Percentiles rank a stretch among this genome's conserved stretches.
Evolutionary conservation across 192 early-diverging fungal genomes (phyloP).

Genomic region (Linnemannia exigua): DNA sequence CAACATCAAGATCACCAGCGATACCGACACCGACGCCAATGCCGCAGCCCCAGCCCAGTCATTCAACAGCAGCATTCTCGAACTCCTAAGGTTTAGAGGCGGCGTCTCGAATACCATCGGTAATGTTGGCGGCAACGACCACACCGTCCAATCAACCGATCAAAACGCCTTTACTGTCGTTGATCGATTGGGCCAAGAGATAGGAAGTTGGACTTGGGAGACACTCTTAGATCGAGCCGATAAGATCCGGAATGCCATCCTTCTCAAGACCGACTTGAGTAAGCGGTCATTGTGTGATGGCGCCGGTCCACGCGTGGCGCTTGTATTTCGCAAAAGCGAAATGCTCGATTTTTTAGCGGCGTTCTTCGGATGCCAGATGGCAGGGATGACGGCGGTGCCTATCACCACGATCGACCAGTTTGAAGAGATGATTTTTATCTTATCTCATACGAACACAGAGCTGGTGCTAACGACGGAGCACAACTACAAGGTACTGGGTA

Average conservation of each 20-base stretch:
- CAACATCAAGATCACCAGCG: not conserved
- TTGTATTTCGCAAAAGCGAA: slow-evolving; percentile 84
- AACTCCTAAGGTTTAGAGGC: slow-evolving; percentile 16
- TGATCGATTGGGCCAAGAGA: slow-evolving; percentile 78
- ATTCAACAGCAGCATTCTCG: not conserved
- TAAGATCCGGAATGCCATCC: slow-evolving; percentile 72
- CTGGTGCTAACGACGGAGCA: slow-evolving; percentile 85
- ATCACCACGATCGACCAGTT: slow-evolving; percentile 83
- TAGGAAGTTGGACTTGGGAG: slow-evolving; percentile 74
- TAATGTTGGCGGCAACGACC: not conserved
- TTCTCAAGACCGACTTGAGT: slow-evolving; percentile 63
- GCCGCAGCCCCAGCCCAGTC: too few species aligned
- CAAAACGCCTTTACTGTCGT: slow-evolving; percentile 72
- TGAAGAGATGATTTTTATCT: slow-evolving; percentile 77
- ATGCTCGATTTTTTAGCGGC: slow-evolving; percentile 83
- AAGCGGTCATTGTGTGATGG: not conserved
- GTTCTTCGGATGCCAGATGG: slow-evolving; percentile 81
- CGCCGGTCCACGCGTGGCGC: slow-evolving; percentile 73
- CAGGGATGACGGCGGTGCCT: slow-evolving; percentile 86
- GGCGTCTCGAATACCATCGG: not conserved
- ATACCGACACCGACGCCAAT: not conserved
- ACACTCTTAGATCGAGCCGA: slow-evolving; percentile 74
- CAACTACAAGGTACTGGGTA: slow-evolving; percentile 73
- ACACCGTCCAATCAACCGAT: slow-evolving; percentile 65
- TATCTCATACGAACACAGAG: slow-evolving; percentile 68